These are phyloP conservation scores for Cercospora zeina DNA, from an alignment of 2,329 filamentous ascomycete genomes.

Conservation along the genomic window DNA sequence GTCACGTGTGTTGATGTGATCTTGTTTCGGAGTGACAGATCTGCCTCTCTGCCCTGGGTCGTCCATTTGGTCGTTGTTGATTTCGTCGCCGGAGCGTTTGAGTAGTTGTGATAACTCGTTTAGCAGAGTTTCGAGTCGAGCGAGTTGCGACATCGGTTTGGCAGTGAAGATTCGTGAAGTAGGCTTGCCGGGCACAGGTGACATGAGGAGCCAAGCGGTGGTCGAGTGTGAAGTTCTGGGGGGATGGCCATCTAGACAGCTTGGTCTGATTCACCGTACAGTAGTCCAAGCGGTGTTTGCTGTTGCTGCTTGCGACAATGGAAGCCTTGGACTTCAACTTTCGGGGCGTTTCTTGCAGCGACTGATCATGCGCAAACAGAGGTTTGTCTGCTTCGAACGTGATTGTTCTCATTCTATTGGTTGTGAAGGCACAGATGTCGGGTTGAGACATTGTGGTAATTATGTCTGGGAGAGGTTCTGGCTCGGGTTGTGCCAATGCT, in stretches of 20 bases:
- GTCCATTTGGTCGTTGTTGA: not conserved
- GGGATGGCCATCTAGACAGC: not conserved
- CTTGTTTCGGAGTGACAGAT: not conserved
- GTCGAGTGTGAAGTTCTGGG: not conserved
- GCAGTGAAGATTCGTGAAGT: not conserved
- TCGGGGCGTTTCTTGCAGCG: not conserved
- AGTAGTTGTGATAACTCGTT: not conserved
- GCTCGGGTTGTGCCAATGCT: not conserved
- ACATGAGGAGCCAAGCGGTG: not conserved
- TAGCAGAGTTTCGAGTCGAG: constrained; percentile 3
- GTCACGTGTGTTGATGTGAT: not conserved
- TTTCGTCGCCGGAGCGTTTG: not conserved
- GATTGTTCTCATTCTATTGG: not conserved
- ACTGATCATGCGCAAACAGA: not conserved
- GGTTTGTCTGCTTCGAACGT: not conserved
- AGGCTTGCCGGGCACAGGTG: not conserved
- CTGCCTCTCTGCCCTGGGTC: not conserved
- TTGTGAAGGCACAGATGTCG: not conserved
- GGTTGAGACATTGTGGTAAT: too few relatives aligned
- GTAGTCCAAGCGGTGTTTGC: not conserved
- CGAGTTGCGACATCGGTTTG: not conserved
- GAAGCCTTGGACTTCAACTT: not conserved
- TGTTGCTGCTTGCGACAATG: not conserved
- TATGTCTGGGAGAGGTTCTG: not conserved
- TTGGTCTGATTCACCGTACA: not conserved